Evolutionary conservation across 768 basidiomycete genomes (phyloP), one percentile per base, ranked within the genome.

Genomic region (Amanita exitialis): DNA sequence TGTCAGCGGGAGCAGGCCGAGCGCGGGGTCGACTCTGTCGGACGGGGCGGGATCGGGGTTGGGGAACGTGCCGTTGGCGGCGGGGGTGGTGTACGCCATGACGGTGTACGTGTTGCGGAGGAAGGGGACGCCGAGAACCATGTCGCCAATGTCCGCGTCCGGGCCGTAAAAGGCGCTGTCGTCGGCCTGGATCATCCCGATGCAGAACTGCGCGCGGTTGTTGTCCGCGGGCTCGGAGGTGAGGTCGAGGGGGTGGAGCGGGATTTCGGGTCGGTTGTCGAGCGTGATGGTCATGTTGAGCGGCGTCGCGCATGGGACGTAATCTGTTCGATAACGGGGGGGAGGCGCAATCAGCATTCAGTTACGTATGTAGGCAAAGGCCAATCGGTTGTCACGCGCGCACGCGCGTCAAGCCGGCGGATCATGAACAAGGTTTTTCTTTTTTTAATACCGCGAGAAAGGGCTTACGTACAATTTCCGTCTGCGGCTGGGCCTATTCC

Each of bases 111-210:
- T 74, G 58, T 82, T 89, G 9, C 85, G 74, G 58, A 90, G 66
- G 61, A 90, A 90, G 0, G 87, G 80, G 0, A 87, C 83, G 36
- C 86, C 88, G 35, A 90, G 79, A 52, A 90, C 71, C 67, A 90
- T 81, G 62, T 90, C 87, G 0, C 77, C 80, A 15, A 78, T 66
- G 12, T 54, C 57, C 3, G 68, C 63, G 13, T 56, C 51, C 0
- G 70, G 56, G 2, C 58, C 60, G 9, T 64, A 57, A 41, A 86
- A 71, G 8, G 64, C 53, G 37, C 76, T 73, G 13, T 71, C 74
- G 21, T 30, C 9, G 2, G 77, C 61, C 58, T 89, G 86, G 56
- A 90, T 84, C 42, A 86, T 65, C 15, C 87, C 87, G 1, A 76
- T 65, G 66, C 87, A 90, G 56, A 56, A 69, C 5, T 68, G 62